phyloP scores from a whole-genome alignment of 164 flowering plant species.

The Aristolochia fimbriata region DNA sequence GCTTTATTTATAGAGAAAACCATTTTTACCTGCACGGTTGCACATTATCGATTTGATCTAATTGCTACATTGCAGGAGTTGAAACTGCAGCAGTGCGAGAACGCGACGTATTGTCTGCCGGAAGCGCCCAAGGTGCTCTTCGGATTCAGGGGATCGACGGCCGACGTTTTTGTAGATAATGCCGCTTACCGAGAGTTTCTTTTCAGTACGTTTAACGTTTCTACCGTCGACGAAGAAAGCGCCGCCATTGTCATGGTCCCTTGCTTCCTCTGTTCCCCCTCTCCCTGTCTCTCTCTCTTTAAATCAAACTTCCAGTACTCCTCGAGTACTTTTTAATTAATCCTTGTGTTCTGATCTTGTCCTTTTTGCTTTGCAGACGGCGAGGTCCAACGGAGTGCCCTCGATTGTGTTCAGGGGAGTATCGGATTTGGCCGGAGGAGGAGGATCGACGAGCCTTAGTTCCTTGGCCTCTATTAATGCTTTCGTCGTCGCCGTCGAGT shows the following conservation, averaged over 20 bases:
- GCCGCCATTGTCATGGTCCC: conserved; percentile 38
- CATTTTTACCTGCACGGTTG: too few species aligned
- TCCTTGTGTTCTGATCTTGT: not conserved
- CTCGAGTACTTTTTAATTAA: too few species aligned
- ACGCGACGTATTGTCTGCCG: conserved; percentile 37
- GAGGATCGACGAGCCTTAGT: conserved; percentile 14
- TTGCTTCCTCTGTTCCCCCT: not conserved
- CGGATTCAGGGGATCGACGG: conserved; percentile 40
- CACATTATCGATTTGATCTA: too few species aligned
- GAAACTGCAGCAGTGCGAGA: conserved; percentile 29
- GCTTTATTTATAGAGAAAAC: too few species aligned
- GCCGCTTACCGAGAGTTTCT: conserved; percentile 44
- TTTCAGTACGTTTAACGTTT: conserved; percentile 27
- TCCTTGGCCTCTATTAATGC: conserved; percentile 40
- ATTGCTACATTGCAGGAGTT: conserved; percentile 41
- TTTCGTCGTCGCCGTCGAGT: conserved; percentile 32
- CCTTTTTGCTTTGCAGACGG: conserved; percentile 25
- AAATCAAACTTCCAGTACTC: not conserved
- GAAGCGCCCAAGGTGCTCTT: conserved; percentile 27
- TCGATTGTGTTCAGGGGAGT: conserved; percentile 40
- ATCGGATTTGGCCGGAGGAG: conserved; percentile 48
- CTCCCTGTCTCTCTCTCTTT: too few species aligned
- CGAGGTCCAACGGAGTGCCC: conserved; percentile 30
- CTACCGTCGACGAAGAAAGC: conserved; percentile 50
- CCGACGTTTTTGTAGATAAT: conserved; percentile 42